Evolutionary conservation across 768 basidiomycete genomes (phyloP).

Genomic region (Sporobolomyces phaffii): DNA sequence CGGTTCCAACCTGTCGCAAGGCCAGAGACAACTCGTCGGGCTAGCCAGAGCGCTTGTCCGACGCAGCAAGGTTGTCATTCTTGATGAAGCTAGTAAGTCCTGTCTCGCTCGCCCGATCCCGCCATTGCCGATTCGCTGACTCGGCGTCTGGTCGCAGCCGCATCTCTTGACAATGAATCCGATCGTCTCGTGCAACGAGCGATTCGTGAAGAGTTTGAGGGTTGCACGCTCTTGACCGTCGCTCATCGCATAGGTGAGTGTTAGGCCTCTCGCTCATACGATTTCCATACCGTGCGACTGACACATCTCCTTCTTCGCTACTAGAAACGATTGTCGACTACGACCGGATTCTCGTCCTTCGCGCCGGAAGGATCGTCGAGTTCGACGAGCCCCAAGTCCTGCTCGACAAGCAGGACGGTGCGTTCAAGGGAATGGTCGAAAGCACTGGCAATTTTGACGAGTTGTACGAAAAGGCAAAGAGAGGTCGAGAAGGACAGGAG

Average conservation of each 20-base stretch:
- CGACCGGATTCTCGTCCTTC: constrained; percentile 37
- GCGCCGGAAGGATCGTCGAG: constrained; percentile 35
- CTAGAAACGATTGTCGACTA: constrained; percentile 41
- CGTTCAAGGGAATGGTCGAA: constrained; percentile 35
- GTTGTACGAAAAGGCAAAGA: constrained; percentile 17
- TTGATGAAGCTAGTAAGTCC: constrained; percentile 38
- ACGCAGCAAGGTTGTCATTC: constrained; percentile 25
- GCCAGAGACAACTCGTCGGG: constrained; percentile 63
- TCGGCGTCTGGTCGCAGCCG: not conserved
- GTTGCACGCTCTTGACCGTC: constrained; percentile 37
- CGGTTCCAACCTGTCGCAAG: constrained; percentile 74
- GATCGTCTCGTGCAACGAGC: constrained; percentile 33
- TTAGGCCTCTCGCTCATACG: too few species aligned
- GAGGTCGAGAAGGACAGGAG: not conserved
- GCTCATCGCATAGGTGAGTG: constrained; percentile 34
- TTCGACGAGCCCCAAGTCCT: constrained; percentile 39
- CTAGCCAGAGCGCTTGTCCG: constrained; percentile 43
- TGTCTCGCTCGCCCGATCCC: too few species aligned
- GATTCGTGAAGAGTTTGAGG: constrained; percentile 39
- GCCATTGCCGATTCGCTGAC: too few species aligned
- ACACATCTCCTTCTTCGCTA: not conserved
- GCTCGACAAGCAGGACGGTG: constrained; percentile 27
- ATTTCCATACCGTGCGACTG: too few species aligned
- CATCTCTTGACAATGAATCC: constrained; percentile 51
- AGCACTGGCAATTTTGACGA: constrained; percentile 23